phyloP scores from a whole-genome alignment of 2,329 filamentous ascomycete species.

The Microsporum audouinii region DNA sequence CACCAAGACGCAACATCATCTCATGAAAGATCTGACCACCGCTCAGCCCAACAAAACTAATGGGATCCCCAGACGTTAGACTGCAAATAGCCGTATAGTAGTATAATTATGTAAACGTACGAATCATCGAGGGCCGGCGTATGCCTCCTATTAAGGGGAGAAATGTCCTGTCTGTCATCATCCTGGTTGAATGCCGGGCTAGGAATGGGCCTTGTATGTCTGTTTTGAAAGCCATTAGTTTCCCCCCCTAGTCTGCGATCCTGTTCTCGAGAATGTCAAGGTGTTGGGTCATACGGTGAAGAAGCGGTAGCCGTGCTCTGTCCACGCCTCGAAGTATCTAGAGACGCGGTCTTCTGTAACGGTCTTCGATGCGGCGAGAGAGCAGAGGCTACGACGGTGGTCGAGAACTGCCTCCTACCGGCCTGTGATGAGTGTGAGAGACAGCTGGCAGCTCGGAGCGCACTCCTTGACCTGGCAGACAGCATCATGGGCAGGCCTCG shows the following conservation, averaged over 20 bases:
- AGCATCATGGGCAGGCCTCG: slow-evolving; percentile 35
- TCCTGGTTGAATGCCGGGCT: slow-evolving; percentile 50
- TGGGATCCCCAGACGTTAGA: slow-evolving; percentile 10
- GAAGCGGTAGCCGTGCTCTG: slow-evolving; percentile 41
- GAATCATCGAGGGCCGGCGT: slow-evolving; percentile 64
- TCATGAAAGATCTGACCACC: slow-evolving; percentile 97
- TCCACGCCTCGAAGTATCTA: slow-evolving; percentile 29
- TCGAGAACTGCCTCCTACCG: slow-evolving; percentile 34
- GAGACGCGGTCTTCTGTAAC: slow-evolving; percentile 23
- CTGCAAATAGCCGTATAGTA: not conserved
- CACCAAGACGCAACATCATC: slow-evolving; percentile 89
- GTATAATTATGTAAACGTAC: slow-evolving; percentile 40
- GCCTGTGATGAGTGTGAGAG: slow-evolving; percentile 31
- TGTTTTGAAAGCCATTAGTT: slow-evolving; percentile 23
- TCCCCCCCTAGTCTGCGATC: not conserved
- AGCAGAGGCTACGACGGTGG: slow-evolving; percentile 34
- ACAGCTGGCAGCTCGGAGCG: slow-evolving; percentile 36
- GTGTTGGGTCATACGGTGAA: slow-evolving; percentile 41
- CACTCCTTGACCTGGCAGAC: slow-evolving; percentile 39
- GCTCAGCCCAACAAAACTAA: slow-evolving; percentile 84
- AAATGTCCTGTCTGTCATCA: slow-evolving; percentile 49
- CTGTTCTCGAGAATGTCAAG: not conserved
- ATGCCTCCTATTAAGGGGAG: slow-evolving; percentile 53
- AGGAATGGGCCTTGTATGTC: slow-evolving; percentile 48
- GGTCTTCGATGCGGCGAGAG: slow-evolving; percentile 37